Base-by-base conservation (phyloP, 768 basidiomycete genomes). In the Atractiella rhizophila region DNA sequence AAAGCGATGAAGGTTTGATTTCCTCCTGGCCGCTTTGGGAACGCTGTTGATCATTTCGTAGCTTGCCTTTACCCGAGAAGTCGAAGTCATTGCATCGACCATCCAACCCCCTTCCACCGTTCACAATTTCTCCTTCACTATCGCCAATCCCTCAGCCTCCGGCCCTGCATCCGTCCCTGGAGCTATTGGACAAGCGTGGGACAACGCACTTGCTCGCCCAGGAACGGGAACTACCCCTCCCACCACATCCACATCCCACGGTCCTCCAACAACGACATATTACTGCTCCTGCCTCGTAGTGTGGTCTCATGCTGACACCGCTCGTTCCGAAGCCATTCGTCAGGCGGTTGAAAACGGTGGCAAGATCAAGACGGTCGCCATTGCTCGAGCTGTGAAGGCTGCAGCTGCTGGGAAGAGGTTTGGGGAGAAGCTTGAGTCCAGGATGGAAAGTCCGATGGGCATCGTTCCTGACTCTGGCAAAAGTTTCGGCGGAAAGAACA, bases 31-130 rank as follows among this genome's bases (percentile, higher is more conserved):
- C 30, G 13, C 13, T 18, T 19, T 20, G 15, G 36, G 20, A 13
- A 43, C 40, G 46, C 30, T 13, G 28, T 20, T 19, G 31, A 47
- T 39, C 39, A 5, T 37, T 27, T 15, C 29, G 31, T 49, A 85
- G 80, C 72, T 86, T 33, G 81, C 81, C 7, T 85, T 86, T 58
- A 72, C 79, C 27, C 76, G 77, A 39, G 83, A 88, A 57, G 78
- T 86, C 31, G 82, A 86, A 57, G 75, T 94, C 42, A 77, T 94
- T 55, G 81, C 83, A 12, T 82, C 83, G n/a, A 81, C 82, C 0
- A 68, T 86, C 9, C 80, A 86, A 51, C 86, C 86, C 6, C 76
- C 85, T 1, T 80, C 79, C 5, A 91, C 83, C 13, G 73, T 83
- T 33, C 82, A 91, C 56, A 76, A 72, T 0, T 94, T 91, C 61